Evolutionary conservation across 176 grass and related monocot species (phyloP), one percentile per base, ranked within the genome.

Genomic region (Calamus simplicifolius): DNA sequence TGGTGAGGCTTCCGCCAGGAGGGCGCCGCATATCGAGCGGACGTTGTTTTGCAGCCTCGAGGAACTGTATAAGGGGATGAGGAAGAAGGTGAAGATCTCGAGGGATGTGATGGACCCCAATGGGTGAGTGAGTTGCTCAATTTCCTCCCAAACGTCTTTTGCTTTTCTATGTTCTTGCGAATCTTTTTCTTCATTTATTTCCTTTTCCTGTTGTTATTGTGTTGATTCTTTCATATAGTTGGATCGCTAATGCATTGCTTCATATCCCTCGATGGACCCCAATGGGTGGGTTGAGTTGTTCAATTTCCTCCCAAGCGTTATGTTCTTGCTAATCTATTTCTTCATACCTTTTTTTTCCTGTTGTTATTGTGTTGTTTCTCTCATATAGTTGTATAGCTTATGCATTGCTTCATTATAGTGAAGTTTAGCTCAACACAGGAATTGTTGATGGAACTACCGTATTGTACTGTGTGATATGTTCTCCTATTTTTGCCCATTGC

Each of bases 61-160:
- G 77, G 83, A 92, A 51, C 68, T 92, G 18, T 80, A 84, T 43
- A 92, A 77, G 67, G 88, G 88, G 4, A 65, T 76, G n/a, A 86
- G 76, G 52, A 92, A 92, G 82, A 92, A 92, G 62, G 72, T 92
- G 88, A 92, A 83, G 72, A 92, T 92, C 52, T 87, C 88, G 18
- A 77, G 88, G 73, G 76, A 92, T 52, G 76, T 83, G 38, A 16
- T 92, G 5, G 88, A 87, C 15, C 16, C 72, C 4, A 29, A 55
- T 1, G 79, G 88, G 88, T 92, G 61, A 87, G 8, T 43, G 35
- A 43, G 79, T 28, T 60, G 7, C n/a, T 61, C n/a, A 1, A 4
- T 26, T 66, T 71, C 58, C 29, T 51, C 12, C 21, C 21, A 23
- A 23, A 23, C 21, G 21, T 0, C 21, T 23, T 23, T 23, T 23